Evolutionary conservation across 768 basidiomycete genomes (phyloP), one percentile per base, ranked within the genome.

Genomic region (Leccinum uliginosum): DNA sequence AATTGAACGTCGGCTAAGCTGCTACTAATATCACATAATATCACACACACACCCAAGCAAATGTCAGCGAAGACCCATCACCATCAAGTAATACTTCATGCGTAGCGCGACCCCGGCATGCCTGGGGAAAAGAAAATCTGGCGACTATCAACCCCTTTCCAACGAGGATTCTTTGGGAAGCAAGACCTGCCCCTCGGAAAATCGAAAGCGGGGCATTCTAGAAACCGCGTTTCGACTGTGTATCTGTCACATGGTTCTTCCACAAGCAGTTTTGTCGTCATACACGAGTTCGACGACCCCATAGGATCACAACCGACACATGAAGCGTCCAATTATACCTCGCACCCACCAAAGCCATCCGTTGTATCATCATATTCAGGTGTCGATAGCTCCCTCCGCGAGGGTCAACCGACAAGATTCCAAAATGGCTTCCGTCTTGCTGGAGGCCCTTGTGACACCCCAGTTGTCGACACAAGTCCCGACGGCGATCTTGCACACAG

Each of bases 111-210:
- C 49, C 50, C 53, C 23, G 44, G 47, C 32, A 70, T 70, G 70
- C 54, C 62, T 26, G 53, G 43, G 52, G 67, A 71, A 61, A 72
- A 68, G 57, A 70, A 59, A 59, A 49, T 50, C 27, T 69, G 64
- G 69, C 54, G 48, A 58, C 27, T 70, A 32, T 46, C 56, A 26
- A 60, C 49, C 30, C 65, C 61, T 48, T 71, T 73, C 55, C 63
- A 43, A 43, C 40, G 61, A 58, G 59, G 40, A 6, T 44, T 50
- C 29, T 53, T 57, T 4, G 55, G 45, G 15, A 62, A 50, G 24
- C 65, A 54, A 51, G 55, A 51, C 24, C 30, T 15, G 50, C 50
- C 12, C 40, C 40, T 43, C 50, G 43, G 14, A 17, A 55, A 58
- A 1, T 23, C 50, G 2, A 34, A 48, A 24, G 38, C 21, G 17